These are phyloP conservation scores for Myxozyma lipomycoides DNA, from an alignment of 805 yeast species.

Conservation along the genomic window DNA sequence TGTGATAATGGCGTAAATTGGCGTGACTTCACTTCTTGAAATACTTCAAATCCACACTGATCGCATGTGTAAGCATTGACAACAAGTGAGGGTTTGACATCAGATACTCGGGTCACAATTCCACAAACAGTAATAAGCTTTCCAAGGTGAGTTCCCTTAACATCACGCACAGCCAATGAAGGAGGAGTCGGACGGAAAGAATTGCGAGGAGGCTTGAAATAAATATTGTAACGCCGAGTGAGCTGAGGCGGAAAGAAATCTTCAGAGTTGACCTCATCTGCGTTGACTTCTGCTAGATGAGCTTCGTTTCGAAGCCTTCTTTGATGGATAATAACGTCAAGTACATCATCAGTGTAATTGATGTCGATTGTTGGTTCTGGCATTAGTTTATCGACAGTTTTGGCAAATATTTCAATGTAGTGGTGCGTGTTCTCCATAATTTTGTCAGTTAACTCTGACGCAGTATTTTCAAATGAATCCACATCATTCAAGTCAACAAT, in stretches of 20 bases:
- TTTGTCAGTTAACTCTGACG: slow-evolving; percentile 47
- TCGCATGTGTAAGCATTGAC: slow-evolving; percentile 97
- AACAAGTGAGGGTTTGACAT: slow-evolving; percentile 85
- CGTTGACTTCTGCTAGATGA: slow-evolving; percentile 64
- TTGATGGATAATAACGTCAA: slow-evolving; percentile 90
- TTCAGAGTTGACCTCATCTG: slow-evolving; percentile 43
- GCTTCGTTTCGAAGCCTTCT: slow-evolving; percentile 78
- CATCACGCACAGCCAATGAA: slow-evolving; percentile 76
- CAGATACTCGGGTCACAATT: slow-evolving; percentile 90
- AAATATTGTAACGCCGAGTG: slow-evolving; percentile 79
- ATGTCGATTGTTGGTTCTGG: slow-evolving; percentile 84
- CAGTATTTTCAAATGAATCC: slow-evolving; percentile 55
- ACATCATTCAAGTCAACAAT: slow-evolving; percentile 82
- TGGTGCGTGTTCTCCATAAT: slow-evolving; percentile 72
- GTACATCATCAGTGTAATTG: slow-evolving; percentile 77
- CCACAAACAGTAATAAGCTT: slow-evolving; percentile 87
- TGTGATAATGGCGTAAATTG: slow-evolving; percentile 83
- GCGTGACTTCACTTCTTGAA: slow-evolving; percentile 86
- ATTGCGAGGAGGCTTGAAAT: slow-evolving; percentile 74
- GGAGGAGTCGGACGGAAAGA: slow-evolving; percentile 41
- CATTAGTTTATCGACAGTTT: slow-evolving; percentile 71
- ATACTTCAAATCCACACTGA: slow-evolving; percentile 92
- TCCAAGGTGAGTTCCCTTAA: slow-evolving; percentile 80
- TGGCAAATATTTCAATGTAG: slow-evolving; percentile 71
- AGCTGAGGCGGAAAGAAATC: slow-evolving; percentile 74